Evolutionary conservation across 306 rosid species (phyloP).

Genomic region (Sindora glabra): DNA sequence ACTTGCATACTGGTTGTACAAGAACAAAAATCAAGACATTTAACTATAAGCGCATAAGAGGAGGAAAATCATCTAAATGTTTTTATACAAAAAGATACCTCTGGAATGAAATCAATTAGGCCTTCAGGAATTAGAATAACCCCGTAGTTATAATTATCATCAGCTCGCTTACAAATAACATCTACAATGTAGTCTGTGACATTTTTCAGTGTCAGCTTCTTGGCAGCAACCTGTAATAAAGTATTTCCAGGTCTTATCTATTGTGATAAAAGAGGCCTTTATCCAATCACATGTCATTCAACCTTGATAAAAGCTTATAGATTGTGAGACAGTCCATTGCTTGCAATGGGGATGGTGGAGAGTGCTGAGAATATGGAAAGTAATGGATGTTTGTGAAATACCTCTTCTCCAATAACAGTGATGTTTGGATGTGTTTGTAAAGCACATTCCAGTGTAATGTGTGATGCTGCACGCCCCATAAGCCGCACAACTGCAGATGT

Average conservation of each 20-base stretch:
- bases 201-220: conserved; percentile 88
- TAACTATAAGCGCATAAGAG: neutral
- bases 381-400: too few species aligned
- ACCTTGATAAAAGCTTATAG: neutral
- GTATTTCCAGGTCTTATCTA: conserved; percentile 15
- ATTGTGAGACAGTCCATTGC: too few species aligned
- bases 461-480: conserved; percentile 99
- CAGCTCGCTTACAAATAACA: conserved; percentile 69
- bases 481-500: conserved; percentile 88
- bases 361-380: neutral
- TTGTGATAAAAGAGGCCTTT: neutral
- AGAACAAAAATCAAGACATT: neutral
- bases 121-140: conserved; percentile 99
- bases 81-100: conserved; percentile 48
- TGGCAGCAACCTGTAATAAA: conserved; percentile 78
- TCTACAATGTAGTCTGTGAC: conserved; percentile 91
- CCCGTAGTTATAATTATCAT: conserved; percentile 75
- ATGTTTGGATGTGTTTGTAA: conserved; percentile 96
- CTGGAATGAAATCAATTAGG: conserved; percentile 97
- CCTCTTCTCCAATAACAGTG: conserved; percentile 98
- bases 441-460: conserved; percentile 96
- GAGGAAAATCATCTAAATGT: neutral
- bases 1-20: neutral
- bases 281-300: neutral
- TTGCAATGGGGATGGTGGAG: too few species aligned